phyloP scores from a whole-genome alignment of 352 stramenopile species.

The Phytophthora kernoviae region DNA sequence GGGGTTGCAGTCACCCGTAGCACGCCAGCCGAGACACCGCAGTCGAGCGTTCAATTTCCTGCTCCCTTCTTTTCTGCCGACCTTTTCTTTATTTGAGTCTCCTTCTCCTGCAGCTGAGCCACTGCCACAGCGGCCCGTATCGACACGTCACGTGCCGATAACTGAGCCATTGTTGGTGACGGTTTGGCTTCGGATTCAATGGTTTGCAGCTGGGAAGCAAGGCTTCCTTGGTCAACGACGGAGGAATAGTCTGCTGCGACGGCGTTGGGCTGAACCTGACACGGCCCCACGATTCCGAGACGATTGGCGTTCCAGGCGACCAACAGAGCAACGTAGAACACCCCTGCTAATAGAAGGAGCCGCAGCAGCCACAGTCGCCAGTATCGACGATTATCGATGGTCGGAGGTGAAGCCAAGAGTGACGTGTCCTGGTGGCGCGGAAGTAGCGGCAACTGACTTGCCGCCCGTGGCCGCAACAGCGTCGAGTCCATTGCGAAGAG shows the following conservation, averaged over 20 bases:
- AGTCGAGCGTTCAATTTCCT: conserved; percentile 22
- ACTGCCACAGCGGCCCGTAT: conserved; percentile 22
- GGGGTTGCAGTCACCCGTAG: conserved; percentile 26
- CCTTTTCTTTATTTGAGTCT: conserved; percentile 16
- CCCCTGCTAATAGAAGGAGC: conserved; percentile 12
- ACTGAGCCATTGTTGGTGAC: background rate
- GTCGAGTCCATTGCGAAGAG: conserved; percentile 12
- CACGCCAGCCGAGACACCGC: conserved; percentile 31
- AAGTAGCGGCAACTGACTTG: conserved; percentile 8
- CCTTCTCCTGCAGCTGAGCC: conserved; percentile 15
- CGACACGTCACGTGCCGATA: conserved; percentile 20
- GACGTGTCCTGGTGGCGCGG: background rate
- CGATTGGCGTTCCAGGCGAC: conserved; percentile 23
- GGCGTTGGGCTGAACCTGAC: background rate
- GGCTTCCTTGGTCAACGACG: background rate
- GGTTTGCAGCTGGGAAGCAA: background rate
- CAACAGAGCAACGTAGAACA: conserved; percentile 14
- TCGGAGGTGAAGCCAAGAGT: background rate
- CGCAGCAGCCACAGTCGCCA: conserved; percentile 18
- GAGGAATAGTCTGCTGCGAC: background rate
- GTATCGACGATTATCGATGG: background rate
- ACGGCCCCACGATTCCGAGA: background rate
- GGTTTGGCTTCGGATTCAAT: background rate
- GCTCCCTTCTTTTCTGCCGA: conserved; percentile 21
- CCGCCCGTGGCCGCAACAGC: conserved; percentile 14